Evolutionary conservation across 2,329 filamentous ascomycete genomes (phyloP).

Genomic region (Alternaria conjuncta): DNA sequence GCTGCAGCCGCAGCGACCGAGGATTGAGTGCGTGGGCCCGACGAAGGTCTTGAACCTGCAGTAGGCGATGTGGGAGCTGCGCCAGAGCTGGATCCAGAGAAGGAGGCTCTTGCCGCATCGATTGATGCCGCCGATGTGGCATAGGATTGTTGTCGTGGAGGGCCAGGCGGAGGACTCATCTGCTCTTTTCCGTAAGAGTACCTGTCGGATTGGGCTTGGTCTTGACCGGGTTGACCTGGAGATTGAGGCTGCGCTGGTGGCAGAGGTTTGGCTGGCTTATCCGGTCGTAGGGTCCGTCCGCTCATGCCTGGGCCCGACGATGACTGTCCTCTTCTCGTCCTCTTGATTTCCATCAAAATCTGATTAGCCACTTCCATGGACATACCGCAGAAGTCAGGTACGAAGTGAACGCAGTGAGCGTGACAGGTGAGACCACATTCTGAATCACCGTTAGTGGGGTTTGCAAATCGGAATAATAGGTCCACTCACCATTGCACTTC

Average conservation of each 20-base stretch:
- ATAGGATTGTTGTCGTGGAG: constrained; percentile 51
- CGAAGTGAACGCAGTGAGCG: constrained; percentile 88
- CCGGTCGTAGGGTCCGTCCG: constrained; percentile 24
- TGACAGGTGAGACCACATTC: constrained; percentile 95
- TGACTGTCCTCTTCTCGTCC: constrained; percentile 73
- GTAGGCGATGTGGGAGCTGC: constrained; percentile 57
- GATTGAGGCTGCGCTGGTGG: constrained; percentile 44
- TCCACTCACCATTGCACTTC: constrained; percentile 78
- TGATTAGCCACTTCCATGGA: constrained; percentile 97
- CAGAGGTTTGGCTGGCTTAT: constrained; percentile 54
- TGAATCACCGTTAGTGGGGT: constrained; percentile 44
- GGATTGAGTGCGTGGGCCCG: constrained; percentile 58
- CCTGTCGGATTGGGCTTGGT: constrained; percentile 49
- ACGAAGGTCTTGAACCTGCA: constrained; percentile 52
- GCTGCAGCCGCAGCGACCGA: constrained; percentile 56
- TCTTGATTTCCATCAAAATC: constrained; percentile 85
- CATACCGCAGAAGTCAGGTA: constrained; percentile 99
- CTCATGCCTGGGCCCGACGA: constrained; percentile 61
- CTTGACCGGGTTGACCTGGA: constrained; percentile 47
- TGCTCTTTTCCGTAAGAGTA: constrained; percentile 59
- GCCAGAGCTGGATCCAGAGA: constrained; percentile 43
- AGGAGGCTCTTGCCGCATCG: constrained; percentile 57
- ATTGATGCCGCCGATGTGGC: constrained; percentile 50
- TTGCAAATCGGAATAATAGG: background rate
- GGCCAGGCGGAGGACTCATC: constrained; percentile 42